Evolutionary conservation across 305 asterid genomes (phyloP).

Genomic region (Solanum hybrid): DNA sequence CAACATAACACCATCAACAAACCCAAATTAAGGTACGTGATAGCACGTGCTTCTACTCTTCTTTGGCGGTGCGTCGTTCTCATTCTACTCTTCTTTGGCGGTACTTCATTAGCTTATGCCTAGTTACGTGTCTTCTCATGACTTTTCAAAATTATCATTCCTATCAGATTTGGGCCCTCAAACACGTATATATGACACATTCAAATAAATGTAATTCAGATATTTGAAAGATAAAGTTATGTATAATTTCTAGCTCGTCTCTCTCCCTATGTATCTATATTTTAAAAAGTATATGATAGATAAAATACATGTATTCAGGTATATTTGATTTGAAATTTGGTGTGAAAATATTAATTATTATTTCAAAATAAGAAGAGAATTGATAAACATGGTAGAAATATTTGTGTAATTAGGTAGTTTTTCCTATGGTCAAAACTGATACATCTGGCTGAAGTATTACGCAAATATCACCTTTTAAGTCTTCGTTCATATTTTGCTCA

Average conservation of each 20-base stretch:
- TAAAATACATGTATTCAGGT: neutral
- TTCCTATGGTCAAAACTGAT: too few species aligned
- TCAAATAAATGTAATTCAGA: neutral
- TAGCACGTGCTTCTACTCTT: conserved; percentile 24
- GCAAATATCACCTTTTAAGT: too few species aligned
- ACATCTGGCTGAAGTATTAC: neutral
- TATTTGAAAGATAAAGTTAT: too few species aligned
- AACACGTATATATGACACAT: neutral
- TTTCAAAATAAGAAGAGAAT: neutral
- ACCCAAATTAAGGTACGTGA: neutral
- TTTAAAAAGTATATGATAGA: neutral
- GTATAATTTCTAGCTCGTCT: too few species aligned
- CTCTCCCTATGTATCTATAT: too few species aligned
- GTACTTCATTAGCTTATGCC: neutral
- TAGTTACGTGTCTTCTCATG: neutral
- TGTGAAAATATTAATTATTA: too few species aligned
- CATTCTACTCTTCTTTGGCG: neutral
- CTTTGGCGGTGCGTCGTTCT: conserved; percentile 31
- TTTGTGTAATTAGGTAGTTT: too few species aligned
- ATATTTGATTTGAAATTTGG: rapidly evolving
- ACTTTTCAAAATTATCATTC: too few species aligned
- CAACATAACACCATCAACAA: neutral
- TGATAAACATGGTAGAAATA: too few species aligned
- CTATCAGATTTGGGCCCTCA: neutral
- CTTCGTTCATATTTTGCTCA: neutral